A percentile compares a stretch with the other conserved stretches of the same genome.
These are phyloP conservation scores for Acanthamoeba sp. DNA, from an alignment of 208 protist genomes.

Conservation along the genomic window DNA sequence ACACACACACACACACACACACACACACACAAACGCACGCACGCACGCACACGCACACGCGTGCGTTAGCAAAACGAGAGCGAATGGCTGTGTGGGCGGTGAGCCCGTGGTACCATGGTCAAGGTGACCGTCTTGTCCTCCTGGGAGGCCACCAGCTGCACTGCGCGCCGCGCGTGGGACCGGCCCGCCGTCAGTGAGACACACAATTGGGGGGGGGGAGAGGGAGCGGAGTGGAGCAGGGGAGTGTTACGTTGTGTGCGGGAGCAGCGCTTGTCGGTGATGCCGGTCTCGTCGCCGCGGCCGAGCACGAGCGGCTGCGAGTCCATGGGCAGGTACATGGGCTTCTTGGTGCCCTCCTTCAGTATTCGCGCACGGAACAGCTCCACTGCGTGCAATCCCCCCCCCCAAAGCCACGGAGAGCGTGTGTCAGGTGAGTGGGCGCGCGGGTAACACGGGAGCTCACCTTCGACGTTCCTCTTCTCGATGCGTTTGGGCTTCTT, in stretches of 20 bases:
- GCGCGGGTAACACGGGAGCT: neutral
- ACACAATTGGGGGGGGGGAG: too few species aligned
- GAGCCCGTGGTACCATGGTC: neutral
- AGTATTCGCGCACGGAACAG: conserved; percentile 63
- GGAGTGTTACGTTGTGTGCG: conserved; percentile 33
- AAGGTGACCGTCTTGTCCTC: conserved; percentile 12
- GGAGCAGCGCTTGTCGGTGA: conserved; percentile 74
- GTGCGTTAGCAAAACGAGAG: neutral
- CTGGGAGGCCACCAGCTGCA: conserved; percentile 18
- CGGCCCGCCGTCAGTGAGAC: too few species aligned
- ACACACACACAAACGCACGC: too few species aligned
- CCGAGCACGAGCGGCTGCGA: conserved; percentile 16
- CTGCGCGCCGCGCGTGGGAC: too few species aligned
- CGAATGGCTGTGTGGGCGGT: neutral
- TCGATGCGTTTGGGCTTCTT: neutral
- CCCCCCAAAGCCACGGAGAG: too few species aligned
- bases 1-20: too few species aligned
- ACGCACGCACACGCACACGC: too few species aligned
- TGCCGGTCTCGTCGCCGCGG: conserved; percentile 31
- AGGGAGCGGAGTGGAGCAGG: too few species aligned
- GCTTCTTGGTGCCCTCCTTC: conserved; percentile 20
- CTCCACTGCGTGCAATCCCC: conserved; percentile 17
- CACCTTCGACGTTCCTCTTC: conserved; percentile 35
- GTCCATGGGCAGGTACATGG: conserved; percentile 66
- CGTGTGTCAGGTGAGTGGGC: neutral